phyloP scores from a whole-genome alignment of 495 filamentous ascomycete species.

The Xylaria palmicola region DNA sequence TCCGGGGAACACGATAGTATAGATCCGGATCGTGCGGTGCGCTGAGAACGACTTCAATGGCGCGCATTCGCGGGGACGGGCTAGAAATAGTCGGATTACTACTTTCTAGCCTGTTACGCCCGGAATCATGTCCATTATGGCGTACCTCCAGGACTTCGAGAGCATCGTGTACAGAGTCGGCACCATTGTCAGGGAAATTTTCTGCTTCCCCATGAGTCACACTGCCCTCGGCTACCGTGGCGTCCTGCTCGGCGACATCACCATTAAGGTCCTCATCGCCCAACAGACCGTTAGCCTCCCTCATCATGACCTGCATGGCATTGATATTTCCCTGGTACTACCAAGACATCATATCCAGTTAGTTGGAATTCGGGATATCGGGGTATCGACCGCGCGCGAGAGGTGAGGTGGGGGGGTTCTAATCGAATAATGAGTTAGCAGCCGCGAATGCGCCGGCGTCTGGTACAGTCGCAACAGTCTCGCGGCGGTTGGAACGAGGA shows the following conservation, averaged over 20 bases:
- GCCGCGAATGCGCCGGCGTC: neutral
- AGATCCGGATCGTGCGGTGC: slow-evolving; percentile 20
- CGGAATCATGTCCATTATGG: neutral
- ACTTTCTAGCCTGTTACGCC: neutral
- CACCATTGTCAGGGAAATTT: neutral
- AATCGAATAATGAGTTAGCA: neutral
- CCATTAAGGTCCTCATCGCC: neutral
- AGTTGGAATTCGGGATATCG: no score
- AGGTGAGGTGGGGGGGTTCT: neutral
- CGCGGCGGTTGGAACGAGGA: neutral
- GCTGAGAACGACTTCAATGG: slow-evolving; percentile 20
- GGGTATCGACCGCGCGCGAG: no score
- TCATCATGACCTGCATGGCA: neutral
- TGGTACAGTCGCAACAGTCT: neutral
- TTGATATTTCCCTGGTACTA: neutral
- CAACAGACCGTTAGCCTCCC: neutral
- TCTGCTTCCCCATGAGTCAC: neutral
- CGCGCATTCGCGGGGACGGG: neutral
- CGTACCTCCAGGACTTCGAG: neutral
- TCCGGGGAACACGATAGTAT: slow-evolving; percentile 20
- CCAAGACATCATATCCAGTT: neutral
- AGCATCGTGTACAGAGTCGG: neutral
- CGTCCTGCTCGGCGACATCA: neutral
- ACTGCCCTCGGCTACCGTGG: neutral
- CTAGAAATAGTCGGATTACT: neutral